Evolutionary conservation across 2,329 filamentous ascomycete species (phyloP).

Genomic region (Fusarium xylarioides): DNA sequence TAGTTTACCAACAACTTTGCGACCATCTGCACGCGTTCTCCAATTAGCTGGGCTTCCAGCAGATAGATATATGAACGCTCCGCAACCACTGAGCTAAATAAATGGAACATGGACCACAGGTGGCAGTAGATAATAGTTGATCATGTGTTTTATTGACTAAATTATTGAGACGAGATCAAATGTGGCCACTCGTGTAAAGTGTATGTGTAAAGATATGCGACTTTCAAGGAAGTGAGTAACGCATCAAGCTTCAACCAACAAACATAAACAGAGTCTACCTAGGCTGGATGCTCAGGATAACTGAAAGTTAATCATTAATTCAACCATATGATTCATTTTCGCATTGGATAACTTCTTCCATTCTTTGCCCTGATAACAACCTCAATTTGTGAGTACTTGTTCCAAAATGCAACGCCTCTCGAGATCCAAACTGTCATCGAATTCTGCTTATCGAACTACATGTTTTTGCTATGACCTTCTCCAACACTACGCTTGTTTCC

Average conservation of each 20-base stretch:
- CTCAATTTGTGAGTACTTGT: background rate
- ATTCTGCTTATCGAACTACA: background rate
- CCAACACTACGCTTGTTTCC: background rate
- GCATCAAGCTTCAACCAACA: background rate
- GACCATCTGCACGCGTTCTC: no score
- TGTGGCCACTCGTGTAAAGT: background rate
- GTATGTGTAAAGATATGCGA: background rate
- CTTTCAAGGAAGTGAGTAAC: background rate
- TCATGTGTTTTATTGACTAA: background rate
- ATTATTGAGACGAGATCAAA: background rate
- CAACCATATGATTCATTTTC: background rate
- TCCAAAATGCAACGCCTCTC: background rate
- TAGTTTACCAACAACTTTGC: background rate
- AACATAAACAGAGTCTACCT: background rate
- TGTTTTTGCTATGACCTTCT: background rate
- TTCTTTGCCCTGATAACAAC: background rate
- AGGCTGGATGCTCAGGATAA: background rate
- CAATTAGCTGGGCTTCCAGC: background rate
- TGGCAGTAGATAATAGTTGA: background rate
- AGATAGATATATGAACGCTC: background rate
- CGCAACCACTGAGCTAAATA: background rate
- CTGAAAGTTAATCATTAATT: background rate
- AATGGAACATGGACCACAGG: background rate
- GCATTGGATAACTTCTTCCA: background rate
- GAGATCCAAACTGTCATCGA: background rate